These are phyloP conservation scores for Phaseolus lunatus DNA, from an alignment of 306 rosid species.

Conservation along the genomic window DNA sequence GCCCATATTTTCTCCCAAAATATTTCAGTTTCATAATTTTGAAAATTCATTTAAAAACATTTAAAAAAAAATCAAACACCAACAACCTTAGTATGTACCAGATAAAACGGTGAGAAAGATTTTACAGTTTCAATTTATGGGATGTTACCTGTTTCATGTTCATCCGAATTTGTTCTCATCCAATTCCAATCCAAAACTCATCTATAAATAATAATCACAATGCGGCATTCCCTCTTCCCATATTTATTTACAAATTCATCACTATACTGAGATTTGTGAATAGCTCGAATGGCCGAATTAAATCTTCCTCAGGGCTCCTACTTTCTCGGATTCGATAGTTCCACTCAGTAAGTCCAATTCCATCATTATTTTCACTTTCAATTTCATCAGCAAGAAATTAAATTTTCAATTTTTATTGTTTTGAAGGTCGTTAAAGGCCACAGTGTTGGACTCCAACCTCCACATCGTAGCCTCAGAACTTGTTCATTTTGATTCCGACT, in stretches of 20 bases:
- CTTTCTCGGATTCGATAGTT: slow-evolving; percentile 89
- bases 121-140: too few species aligned
- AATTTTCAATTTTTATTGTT: slow-evolving; percentile 32
- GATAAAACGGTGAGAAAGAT: too few species aligned
- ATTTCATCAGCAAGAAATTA: slow-evolving; percentile 16
- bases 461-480: slow-evolving; percentile 74
- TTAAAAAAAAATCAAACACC: too few species aligned
- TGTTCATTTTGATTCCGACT: slow-evolving; percentile 79
- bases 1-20: background rate
- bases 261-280: background rate
- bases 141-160: background rate
- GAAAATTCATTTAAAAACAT: background rate
- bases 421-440: slow-evolving; percentile 90
- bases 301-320: slow-evolving; percentile 72
- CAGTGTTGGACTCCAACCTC: slow-evolving; percentile 81
- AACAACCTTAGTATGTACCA: too few species aligned
- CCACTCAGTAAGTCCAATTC: slow-evolving; percentile 76
- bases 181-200: background rate
- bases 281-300: slow-evolving; percentile 65
- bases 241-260: background rate
- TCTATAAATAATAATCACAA: background rate
- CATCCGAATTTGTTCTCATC: slow-evolving; percentile 45
- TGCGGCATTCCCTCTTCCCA: background rate
- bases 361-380: slow-evolving; percentile 28
- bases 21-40: background rate